Percentiles rank a stretch among this genome's conserved stretches.
These are phyloP conservation scores for Sphaerulina musiva DNA, from an alignment of 2,329 filamentous ascomycete genomes.

Conservation along the genomic window DNA sequence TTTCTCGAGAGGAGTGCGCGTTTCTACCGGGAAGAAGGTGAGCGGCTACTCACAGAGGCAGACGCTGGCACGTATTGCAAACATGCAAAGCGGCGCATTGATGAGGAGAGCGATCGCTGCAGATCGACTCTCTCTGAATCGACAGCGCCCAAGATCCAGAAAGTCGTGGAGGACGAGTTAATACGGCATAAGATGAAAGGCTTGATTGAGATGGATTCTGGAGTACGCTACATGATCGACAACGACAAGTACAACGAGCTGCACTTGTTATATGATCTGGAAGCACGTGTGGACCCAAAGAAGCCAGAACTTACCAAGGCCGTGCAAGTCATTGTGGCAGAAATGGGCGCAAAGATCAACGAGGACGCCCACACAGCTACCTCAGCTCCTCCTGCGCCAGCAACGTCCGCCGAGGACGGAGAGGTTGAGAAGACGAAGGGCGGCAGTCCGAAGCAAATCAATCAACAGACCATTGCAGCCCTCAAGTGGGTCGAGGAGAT, in stretches of 20 bases:
- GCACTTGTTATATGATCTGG: conserved; percentile 71
- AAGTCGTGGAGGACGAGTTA: conserved; percentile 73
- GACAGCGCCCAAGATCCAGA: conserved; percentile 65
- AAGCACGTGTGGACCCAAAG: conserved; percentile 67
- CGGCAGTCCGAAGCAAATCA: conserved; percentile 47
- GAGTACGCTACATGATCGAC: conserved; percentile 83
- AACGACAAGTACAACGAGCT: conserved; percentile 77
- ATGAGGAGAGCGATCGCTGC: conserved; percentile 77
- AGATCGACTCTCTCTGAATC: conserved; percentile 69
- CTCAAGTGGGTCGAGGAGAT: conserved; percentile 96
- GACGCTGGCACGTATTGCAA: conserved; percentile 78
- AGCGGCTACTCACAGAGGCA: conserved; percentile 64
- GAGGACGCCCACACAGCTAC: conserved; percentile 52
- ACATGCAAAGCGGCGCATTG: conserved; percentile 65
- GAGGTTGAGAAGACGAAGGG: conserved; percentile 44
- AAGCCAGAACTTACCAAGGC: conserved; percentile 64
- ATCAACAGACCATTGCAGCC: conserved; percentile 76
- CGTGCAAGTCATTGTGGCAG: conserved; percentile 67
- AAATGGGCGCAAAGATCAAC: conserved; percentile 79
- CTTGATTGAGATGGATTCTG: conserved; percentile 79
- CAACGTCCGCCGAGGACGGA: conserved; percentile 47
- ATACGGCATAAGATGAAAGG: conserved; percentile 72
- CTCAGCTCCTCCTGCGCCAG: conserved; percentile 46
- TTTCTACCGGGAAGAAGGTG: conserved; percentile 73
- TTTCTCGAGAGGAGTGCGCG: conserved; percentile 64